Conservation (phyloP, 202 grass and related monocot species). For the Schoenoplectus tabernaemontani region DNA sequence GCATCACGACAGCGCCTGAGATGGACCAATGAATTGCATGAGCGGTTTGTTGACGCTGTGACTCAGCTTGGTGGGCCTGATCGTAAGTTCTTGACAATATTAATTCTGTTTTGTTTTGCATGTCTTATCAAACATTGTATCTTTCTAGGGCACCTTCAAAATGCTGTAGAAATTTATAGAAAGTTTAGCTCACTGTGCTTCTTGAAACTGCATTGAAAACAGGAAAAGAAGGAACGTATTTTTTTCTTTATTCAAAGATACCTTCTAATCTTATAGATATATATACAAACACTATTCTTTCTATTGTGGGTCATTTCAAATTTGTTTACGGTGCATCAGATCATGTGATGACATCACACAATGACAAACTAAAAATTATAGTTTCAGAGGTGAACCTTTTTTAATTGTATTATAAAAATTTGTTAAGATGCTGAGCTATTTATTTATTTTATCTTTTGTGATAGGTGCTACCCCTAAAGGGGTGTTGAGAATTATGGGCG, state of each 20-base stretch:
- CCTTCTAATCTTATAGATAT: too few relatives aligned
- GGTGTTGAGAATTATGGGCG: slow-evolving; percentile 87
- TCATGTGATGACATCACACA: not conserved
- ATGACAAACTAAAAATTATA: not conserved
- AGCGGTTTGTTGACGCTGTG: slow-evolving; percentile 91
- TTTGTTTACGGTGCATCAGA: not conserved
- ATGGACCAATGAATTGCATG: slow-evolving; percentile 92
- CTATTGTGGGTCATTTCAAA: not conserved
- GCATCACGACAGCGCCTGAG: slow-evolving; percentile 77
- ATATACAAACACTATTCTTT: not conserved
- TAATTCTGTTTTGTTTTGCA: not conserved
- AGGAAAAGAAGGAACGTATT: not conserved
- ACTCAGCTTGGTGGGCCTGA: slow-evolving; percentile 96
- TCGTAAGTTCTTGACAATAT: slow-evolving; percentile 50
- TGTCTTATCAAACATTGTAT: not conserved
- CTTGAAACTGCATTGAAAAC: not conserved
- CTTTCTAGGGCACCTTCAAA: not conserved
- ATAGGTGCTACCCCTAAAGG: slow-evolving; percentile 97
- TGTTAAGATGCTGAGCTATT: slow-evolving; percentile 26
- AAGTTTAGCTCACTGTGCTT: too few relatives aligned
- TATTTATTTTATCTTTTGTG: slow-evolving; percentile 13
- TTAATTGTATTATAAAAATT: not conserved
- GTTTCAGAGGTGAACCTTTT: not conserved
- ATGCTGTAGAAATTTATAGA: too few relatives aligned
- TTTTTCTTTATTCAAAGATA: not conserved